A percentile compares a stretch with the other conserved stretches of the same genome.
Conservation (phyloP, 441 rosid species). For the Melastoma candidum region DNA sequence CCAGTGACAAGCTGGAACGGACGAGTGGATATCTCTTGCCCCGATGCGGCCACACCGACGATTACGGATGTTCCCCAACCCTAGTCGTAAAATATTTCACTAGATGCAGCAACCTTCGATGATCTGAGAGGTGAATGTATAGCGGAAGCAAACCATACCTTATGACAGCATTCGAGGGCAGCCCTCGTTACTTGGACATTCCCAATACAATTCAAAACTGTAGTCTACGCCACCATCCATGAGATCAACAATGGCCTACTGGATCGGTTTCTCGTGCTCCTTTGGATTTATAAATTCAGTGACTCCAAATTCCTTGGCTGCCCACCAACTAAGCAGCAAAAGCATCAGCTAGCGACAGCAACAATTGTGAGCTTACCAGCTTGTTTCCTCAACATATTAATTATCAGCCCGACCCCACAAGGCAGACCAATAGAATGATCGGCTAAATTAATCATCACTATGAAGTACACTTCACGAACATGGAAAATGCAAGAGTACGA, state of each 20-base stretch:
- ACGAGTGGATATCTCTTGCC: slow-evolving; percentile 91
- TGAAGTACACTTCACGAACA: too few species aligned
- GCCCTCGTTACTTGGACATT: slow-evolving; percentile 92
- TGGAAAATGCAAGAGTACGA: not conserved
- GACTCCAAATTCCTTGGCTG: slow-evolving; percentile 92
- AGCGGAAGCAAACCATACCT: slow-evolving; percentile 31
- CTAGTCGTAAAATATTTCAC: slow-evolving; percentile 22
- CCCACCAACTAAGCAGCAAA: not conserved
- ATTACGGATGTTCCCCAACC: slow-evolving; percentile 98
- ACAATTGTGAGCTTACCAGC: too few species aligned
- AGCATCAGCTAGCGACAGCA: too few species aligned
- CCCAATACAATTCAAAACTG: slow-evolving; percentile 88
- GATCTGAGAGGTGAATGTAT: not conserved
- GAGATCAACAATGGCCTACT: slow-evolving; percentile 74
- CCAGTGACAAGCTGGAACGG: slow-evolving; percentile 98
- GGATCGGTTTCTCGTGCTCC: slow-evolving; percentile 84
- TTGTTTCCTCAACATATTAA: too few species aligned
- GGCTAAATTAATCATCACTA: too few species aligned
- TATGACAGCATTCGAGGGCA: slow-evolving; percentile 96
- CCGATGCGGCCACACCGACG: slow-evolving; percentile 96
- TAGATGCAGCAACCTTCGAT: not conserved
- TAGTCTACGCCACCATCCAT: slow-evolving; percentile 98
- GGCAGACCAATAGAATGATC: too few species aligned
- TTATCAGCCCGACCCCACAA: too few species aligned
- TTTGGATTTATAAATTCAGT: slow-evolving; percentile 93